Conservation (phyloP, 257 asterid genomes). For the Knoxia roxburghii region DNA sequence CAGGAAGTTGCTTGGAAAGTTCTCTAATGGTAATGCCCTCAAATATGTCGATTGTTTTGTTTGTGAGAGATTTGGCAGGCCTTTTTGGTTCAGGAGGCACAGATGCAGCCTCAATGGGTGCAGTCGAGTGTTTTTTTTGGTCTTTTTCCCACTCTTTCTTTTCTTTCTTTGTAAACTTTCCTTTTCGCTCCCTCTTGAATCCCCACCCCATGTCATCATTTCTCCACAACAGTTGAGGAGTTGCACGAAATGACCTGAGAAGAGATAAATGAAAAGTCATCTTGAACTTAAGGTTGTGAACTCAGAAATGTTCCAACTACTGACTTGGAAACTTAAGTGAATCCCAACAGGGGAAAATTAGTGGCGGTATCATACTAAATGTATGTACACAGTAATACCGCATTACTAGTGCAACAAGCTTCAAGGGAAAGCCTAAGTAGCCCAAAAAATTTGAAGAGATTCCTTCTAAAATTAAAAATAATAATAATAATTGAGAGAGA, state of each 20-base stretch:
- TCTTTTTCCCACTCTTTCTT: too few species aligned
- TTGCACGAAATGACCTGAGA: constrained; percentile 67
- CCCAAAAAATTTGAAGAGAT: too few species aligned
- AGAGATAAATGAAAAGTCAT: constrained; percentile 9
- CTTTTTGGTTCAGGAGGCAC: constrained; percentile 62
- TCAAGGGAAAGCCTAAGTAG: not conserved
- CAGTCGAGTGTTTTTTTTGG: constrained; percentile 37
- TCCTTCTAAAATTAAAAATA: not conserved
- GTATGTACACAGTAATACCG: not conserved
- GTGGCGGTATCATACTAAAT: not conserved
- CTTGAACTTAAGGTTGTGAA: not conserved
- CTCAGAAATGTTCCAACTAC: not conserved
- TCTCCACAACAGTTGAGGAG: constrained; percentile 46
- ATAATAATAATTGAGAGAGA: not conserved
- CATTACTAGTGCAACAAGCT: not conserved
- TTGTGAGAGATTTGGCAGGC: constrained; percentile 43
- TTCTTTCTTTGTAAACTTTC: constrained; percentile 82
- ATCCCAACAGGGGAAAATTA: not conserved
- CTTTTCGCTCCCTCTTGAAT: constrained; percentile 38
- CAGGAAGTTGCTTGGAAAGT: constrained; percentile 84
- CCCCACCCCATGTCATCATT: constrained; percentile 46
- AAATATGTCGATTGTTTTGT: constrained; percentile 75
- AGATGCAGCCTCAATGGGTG: constrained; percentile 71
- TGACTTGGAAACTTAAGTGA: not conserved
- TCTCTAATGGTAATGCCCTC: constrained; percentile 82